A percentile compares a stretch with the other conserved stretches of the same genome.
phyloP scores from a whole-genome alignment of 2,329 filamentous ascomycete genomes.

The Penicillium janthinellum region DNA sequence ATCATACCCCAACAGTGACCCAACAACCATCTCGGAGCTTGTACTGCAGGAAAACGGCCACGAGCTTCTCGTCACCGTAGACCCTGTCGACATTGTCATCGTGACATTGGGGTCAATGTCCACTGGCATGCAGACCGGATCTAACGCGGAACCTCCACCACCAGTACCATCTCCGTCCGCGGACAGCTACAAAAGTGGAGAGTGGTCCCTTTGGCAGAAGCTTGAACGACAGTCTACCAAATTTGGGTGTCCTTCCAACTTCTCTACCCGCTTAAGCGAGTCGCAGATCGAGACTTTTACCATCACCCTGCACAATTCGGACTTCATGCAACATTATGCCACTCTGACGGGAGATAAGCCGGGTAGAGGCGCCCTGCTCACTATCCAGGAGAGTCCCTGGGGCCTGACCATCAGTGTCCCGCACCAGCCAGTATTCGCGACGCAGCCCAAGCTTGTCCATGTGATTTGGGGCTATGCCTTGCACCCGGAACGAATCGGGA shows the following conservation, averaged over 20 bases:
- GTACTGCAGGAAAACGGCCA: slow-evolving; percentile 25
- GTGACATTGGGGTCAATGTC: slow-evolving; percentile 15
- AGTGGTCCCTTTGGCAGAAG: slow-evolving; percentile 1
- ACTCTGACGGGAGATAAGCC: neutral
- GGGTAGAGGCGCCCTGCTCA: slow-evolving; percentile 1
- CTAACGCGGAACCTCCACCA: neutral
- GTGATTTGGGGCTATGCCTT: slow-evolving; percentile 1
- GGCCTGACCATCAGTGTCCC: neutral
- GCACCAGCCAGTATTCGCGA: slow-evolving; percentile 1
- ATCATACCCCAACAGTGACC: slow-evolving; percentile 22
- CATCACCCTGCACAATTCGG: neutral
- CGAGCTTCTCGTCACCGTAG: slow-evolving; percentile 27
- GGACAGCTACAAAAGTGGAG: neutral
- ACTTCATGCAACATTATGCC: neutral
- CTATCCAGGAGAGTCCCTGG: neutral
- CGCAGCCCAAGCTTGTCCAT: neutral
- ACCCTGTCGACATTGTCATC: slow-evolving; percentile 40
- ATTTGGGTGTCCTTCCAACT: neutral
- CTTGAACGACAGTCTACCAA: neutral
- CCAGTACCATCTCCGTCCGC: neutral
- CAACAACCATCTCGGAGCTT: slow-evolving; percentile 35
- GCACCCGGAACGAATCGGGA: neutral
- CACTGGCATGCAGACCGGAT: neutral
- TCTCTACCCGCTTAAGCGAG: neutral
- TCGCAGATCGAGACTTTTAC: slow-evolving; percentile 3